Base-by-base conservation (phyloP, 2,329 filamentous ascomycete species). In the Rachicladosporium sp. region DNA sequence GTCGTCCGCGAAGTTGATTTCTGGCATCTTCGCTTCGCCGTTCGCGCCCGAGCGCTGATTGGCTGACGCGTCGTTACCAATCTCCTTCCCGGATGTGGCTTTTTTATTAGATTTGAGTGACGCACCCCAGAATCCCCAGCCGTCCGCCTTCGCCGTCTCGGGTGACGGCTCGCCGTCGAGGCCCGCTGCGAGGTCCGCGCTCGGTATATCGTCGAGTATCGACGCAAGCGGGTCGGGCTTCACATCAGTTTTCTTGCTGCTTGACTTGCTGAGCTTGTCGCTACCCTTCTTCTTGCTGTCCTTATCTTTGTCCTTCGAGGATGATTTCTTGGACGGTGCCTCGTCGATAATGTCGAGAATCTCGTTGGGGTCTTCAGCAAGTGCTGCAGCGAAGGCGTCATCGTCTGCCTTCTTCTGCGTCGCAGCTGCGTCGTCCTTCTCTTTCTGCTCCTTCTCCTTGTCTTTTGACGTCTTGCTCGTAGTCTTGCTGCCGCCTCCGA, bases 61-160 rank as follows among this genome's bases (percentile, higher is more conserved):
- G 61, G 64, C 50, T 58, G 50, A 51, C 33, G 56, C 58, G 51
- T 56, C 54, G 47, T 62, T 55, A 40, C 52, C 61, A 60, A 67
- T 68, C 47, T 65, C 64, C 55, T 63, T 62, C 37, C 36, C 52
- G 50, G 54, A 31, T 46, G 55, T 50, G 49, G 56, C 50, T 49
- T 65, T 66, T 44, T 64, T 67, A 6, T 59, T 31, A 42, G 62
- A 63, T 48, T 64, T 65, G 38, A 65, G 52, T 40, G 60, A 62
- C 33, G 65, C 57, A 40, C 66, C 65, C 62, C 63, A 68, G 40
- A 63, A 62, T 36, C 59, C 52, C 57, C 58, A 64, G 33, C 62
- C 64, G 35, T 56, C 52, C 21, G 55, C 48, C 44, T 56, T 53
- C 33, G 45, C 44, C 33, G 50, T 33, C 30, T 51, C 45, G 23